Evolutionary conservation across 257 asterid species (phyloP).

Genomic region (Forsythia suspensa): DNA sequence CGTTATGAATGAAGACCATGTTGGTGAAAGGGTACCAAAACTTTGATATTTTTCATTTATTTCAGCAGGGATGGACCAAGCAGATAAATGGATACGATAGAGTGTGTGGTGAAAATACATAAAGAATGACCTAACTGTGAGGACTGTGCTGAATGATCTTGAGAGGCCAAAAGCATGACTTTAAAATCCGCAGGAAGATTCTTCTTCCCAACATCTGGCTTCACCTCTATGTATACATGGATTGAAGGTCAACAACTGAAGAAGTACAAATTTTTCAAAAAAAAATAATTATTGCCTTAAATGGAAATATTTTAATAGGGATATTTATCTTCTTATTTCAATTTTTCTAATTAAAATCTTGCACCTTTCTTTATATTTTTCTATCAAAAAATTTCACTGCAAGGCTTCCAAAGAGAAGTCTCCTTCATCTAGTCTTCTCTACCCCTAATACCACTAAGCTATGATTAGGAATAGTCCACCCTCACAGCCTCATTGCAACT

Average conservation of each 20-base stretch:
- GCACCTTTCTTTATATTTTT: not conserved
- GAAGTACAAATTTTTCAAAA: not conserved
- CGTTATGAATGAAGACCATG: not conserved
- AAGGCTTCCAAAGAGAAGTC: not conserved
- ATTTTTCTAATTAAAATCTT: not conserved
- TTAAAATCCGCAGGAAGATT: not conserved
- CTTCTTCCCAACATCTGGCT: not conserved
- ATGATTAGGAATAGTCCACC: conserved; percentile 3
- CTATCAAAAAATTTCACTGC: not conserved
- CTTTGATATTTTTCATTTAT: not conserved
- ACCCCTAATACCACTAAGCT: conserved; percentile 11
- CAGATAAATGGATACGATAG: not conserved
- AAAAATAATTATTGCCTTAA: not conserved
- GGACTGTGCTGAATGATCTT: not conserved
- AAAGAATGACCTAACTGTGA: not conserved
- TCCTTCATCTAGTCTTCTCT: not conserved
- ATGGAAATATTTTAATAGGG: not conserved
- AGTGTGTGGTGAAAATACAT: not conserved
- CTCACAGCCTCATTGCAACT: conserved; percentile 12
- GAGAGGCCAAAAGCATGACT: not conserved
- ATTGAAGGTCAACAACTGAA: conserved; percentile 1
- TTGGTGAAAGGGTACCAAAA: not conserved
- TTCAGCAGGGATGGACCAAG: not conserved
- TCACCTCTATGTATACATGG: not conserved
- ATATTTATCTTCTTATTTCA: not conserved